These are phyloP conservation scores for Parascedosporium putredinis DNA, from an alignment of 2,329 filamentous ascomycete species.

Conservation along the genomic window DNA sequence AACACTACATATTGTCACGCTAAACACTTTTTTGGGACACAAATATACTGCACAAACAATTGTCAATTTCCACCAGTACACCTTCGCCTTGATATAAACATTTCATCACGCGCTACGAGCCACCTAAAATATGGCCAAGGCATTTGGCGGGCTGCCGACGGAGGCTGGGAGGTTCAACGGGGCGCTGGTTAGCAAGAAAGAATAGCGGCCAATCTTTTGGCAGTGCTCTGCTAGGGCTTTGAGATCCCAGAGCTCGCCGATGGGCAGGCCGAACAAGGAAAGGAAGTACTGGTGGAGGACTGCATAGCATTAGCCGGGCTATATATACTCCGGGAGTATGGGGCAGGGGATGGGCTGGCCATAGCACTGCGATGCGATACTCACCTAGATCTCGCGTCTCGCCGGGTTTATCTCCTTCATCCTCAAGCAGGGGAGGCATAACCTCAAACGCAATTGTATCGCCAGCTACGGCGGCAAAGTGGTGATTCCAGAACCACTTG, in stretches of 20 bases:
- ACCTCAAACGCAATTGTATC: background rate
- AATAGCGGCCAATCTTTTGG: background rate
- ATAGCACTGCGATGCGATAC: too few relatives aligned
- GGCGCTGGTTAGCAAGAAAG: background rate
- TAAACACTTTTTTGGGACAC: too few relatives aligned
- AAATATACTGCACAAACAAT: too few relatives aligned
- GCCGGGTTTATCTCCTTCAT: background rate
- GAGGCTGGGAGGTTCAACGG: background rate
- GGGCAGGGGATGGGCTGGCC: too few relatives aligned
- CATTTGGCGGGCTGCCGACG: background rate
- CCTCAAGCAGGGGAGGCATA: background rate
- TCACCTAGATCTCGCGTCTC: background rate
- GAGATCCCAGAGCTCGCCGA: background rate
- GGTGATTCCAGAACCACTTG: slow-evolving; percentile 2
- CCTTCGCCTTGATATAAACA: too few relatives aligned
- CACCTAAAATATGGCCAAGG: background rate
- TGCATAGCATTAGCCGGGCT: background rate
- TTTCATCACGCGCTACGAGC: too few relatives aligned
- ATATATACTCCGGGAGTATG: too few relatives aligned
- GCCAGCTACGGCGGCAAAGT: background rate
- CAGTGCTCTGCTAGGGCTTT: background rate
- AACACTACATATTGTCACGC: too few relatives aligned
- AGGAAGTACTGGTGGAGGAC: background rate
- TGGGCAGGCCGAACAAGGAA: background rate
- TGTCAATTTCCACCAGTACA: too few relatives aligned